phyloP scores from a whole-genome alignment of 2,329 filamentous ascomycete species.

The Xylaria sp. region DNA sequence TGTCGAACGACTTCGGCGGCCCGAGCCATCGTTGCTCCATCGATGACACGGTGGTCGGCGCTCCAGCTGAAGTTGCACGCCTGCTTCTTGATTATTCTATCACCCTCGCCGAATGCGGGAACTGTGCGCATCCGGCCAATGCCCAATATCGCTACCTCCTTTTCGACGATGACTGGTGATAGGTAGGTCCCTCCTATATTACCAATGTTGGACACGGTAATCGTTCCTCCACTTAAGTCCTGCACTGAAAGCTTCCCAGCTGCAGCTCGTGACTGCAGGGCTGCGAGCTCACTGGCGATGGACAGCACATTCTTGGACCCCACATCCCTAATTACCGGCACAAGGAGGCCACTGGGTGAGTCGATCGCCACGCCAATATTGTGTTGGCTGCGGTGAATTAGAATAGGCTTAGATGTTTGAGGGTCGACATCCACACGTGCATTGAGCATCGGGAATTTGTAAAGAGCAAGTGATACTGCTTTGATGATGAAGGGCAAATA shows the following conservation, averaged over 20 bases:
- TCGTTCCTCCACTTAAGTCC: constrained; percentile 87
- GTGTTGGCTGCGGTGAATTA: constrained; percentile 85
- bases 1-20: constrained; percentile 84
- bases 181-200: constrained; percentile 94
- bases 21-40: constrained; percentile 93
- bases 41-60: constrained; percentile 92
- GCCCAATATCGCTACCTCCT: constrained; percentile 91
- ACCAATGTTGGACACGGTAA: constrained; percentile 97
- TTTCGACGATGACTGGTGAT: constrained; percentile 88
- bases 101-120: constrained; percentile 76
- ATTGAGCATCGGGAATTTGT: constrained; percentile 87
- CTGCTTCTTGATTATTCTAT: constrained; percentile 76
- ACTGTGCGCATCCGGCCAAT: constrained; percentile 83
- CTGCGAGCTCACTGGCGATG: constrained; percentile 79
- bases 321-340: constrained; percentile 91
- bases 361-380: constrained; percentile 98
- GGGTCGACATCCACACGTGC: constrained; percentile 76
- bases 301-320: constrained; percentile 78
- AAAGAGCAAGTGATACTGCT: constrained; percentile 86
- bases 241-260: constrained; percentile 78
- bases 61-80: constrained; percentile 96
- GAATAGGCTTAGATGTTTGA: constrained; percentile 71
- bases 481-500: constrained; percentile 97
- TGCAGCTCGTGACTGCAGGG: constrained; percentile 77
- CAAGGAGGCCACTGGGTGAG: constrained; percentile 85